Evolutionary conservation across 768 basidiomycete species (phyloP).

Genomic region (Boletus eberwhitei): DNA sequence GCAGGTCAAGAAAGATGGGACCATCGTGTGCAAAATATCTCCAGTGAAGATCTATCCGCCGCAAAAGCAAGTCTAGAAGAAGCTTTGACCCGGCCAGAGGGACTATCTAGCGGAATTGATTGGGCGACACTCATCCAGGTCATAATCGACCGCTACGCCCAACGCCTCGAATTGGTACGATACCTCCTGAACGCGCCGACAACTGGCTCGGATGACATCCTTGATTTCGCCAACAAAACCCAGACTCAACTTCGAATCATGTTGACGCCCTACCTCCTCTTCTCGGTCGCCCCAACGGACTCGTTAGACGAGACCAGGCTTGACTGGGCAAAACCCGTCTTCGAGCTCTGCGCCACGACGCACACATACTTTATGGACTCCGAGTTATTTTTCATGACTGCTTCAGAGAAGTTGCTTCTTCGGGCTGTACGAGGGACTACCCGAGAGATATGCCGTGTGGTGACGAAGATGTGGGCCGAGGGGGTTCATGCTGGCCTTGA

Average conservation of each 20-base stretch:
- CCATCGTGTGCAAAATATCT: slow-evolving; percentile 16
- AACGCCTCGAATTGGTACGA: slow-evolving; percentile 25
- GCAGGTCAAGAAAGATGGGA: slow-evolving; percentile 17
- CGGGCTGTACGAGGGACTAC: slow-evolving; percentile 31
- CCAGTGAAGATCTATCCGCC: slow-evolving; percentile 7
- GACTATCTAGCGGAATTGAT: slow-evolving; percentile 29
- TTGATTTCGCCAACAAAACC: slow-evolving; percentile 3
- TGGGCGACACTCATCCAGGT: slow-evolving; percentile 29
- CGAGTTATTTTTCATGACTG: slow-evolving; percentile 15
- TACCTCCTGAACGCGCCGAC: slow-evolving; percentile 20
- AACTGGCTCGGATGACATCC: neutral
- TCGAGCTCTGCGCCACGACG: slow-evolving; percentile 28
- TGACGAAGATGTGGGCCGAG: slow-evolving; percentile 46
- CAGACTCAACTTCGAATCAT: slow-evolving; percentile 26
- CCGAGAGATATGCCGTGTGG: slow-evolving; percentile 44
- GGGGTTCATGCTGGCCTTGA: slow-evolving; percentile 28
- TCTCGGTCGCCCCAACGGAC: slow-evolving; percentile 4
- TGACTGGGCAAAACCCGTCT: slow-evolving; percentile 31
- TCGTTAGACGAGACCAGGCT: neutral
- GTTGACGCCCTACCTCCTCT: slow-evolving; percentile 28
- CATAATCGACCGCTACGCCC: slow-evolving; percentile 31
- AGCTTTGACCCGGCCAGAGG: neutral
- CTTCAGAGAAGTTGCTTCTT: slow-evolving; percentile 29
- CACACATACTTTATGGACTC: slow-evolving; percentile 18
- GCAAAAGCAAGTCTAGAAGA: slow-evolving; percentile 3